Evolutionary conservation across 1,139 yeast genomes (phyloP), one percentile per base, ranked within the genome.

Genomic region (Lodderomyces metapsilosis): DNA sequence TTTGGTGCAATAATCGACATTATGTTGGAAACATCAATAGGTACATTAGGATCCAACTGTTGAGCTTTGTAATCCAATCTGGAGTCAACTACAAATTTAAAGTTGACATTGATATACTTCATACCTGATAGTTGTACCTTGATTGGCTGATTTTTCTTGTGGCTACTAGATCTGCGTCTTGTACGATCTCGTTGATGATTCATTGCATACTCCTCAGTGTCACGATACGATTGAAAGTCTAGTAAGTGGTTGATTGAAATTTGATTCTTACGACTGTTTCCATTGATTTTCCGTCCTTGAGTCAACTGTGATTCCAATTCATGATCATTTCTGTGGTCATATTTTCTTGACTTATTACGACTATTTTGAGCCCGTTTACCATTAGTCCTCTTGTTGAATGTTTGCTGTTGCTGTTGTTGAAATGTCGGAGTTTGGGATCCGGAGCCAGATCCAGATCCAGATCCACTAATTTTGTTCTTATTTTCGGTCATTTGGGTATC

Each of bases 81-180:
- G 36, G 76, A 71, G 52, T 86, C 88, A 17, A 92, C 87, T 15
- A 92, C 76, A 56, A 92, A 86, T 52, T 88, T 80, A 58, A 86
- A 91, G 55, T 87, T 85, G 24, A 91, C 91, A 58, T 92, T 92
- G 46, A 89, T 83, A 52, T 82, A 91, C 4, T 82, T 70, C 65
- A 83, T 78, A 3, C 95, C 95, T 21, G 78, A 79, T 15, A 85
- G 64, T 41, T 74, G 78, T 12, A 68, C 52, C 38, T 59, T 62
- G 6, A 48, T 41, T 10, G 42, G 43, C 17, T 40, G 39, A 10
- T 27, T 30, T 35, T 33, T 36, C 36, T 42, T 46, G 42, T 47
- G 45, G 23, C 51, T 47, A 42, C 50, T 54, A 45, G 50, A 56
- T 43, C 46, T 58, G 43, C 46, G 58, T 31, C 52, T 39, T 18